Percentiles rank a stretch among this genome's conserved stretches.
These are phyloP conservation scores for Exophiala spinifera DNA, from an alignment of 2,329 filamentous ascomycete genomes.

Conservation along the genomic window DNA sequence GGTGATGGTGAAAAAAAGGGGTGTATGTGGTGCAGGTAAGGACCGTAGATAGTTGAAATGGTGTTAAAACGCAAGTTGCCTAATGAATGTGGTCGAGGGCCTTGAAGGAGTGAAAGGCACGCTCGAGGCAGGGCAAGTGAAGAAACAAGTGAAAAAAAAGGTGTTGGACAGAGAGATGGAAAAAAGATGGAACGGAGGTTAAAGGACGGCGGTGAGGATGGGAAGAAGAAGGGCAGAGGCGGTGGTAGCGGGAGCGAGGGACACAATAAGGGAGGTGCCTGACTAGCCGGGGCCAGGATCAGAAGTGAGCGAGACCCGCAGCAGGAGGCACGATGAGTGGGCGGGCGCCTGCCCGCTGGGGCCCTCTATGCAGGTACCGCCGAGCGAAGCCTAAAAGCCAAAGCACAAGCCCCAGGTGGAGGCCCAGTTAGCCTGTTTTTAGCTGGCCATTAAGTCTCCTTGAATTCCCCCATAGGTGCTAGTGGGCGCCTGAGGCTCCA, in stretches of 20 bases:
- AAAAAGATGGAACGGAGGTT: slow-evolving; percentile 18
- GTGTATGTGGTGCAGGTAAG: slow-evolving; percentile 16
- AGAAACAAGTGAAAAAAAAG: slow-evolving; percentile 30
- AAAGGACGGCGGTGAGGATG: slow-evolving; percentile 31
- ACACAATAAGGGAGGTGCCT: slow-evolving; percentile 29
- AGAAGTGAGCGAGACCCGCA: slow-evolving; percentile 4
- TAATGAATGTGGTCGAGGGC: slow-evolving; percentile 42
- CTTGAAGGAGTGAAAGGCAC: slow-evolving; percentile 54
- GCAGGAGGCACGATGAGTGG: slow-evolving; percentile 5
- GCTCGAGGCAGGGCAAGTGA: slow-evolving; percentile 33
- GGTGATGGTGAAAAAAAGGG: background rate
- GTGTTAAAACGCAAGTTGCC: slow-evolving; percentile 16
- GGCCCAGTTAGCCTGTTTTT: background rate
- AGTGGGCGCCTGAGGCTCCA: background rate
- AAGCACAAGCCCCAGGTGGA: slow-evolving; percentile 3
- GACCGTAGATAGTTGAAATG: slow-evolving; percentile 22
- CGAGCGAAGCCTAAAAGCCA: slow-evolving; percentile 1
- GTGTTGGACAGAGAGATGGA: slow-evolving; percentile 32
- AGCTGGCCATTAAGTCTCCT: background rate
- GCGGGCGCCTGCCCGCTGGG: background rate
- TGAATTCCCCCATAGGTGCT: background rate
- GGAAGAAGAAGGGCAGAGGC: slow-evolving; percentile 31
- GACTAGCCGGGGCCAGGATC: background rate
- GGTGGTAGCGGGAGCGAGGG: slow-evolving; percentile 27
- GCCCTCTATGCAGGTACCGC: slow-evolving; percentile 7